Evolutionary conservation across 192 early-diverging fungal species (phyloP).

Genomic region (Phlyctochytrium arcticum): DNA sequence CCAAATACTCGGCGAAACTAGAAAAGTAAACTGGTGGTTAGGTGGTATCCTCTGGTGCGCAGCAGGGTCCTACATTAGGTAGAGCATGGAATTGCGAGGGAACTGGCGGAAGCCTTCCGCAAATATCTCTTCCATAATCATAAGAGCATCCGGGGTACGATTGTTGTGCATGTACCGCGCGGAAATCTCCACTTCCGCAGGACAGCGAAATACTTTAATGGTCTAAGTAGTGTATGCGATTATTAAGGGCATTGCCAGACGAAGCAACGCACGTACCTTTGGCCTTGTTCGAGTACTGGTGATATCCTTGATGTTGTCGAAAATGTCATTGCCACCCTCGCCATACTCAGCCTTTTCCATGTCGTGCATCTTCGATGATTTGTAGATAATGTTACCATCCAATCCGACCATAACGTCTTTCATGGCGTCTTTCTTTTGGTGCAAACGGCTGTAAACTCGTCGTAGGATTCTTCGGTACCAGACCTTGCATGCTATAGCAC

Average conservation of each 20-base stretch:
- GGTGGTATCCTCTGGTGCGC: neutral
- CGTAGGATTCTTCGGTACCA: too few relatives aligned
- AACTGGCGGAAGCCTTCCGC: constrained; percentile 24
- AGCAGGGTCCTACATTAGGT: constrained; percentile 9
- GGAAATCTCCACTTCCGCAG: constrained; percentile 19
- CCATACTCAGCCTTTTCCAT: neutral
- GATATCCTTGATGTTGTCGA: constrained; percentile 2
- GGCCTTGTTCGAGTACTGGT: constrained; percentile 12
- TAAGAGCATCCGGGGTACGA: constrained; percentile 10
- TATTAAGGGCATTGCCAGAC: neutral
- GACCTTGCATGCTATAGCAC: constrained; percentile 10
- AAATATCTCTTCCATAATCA: constrained; percentile 27
- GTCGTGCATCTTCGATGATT: neutral
- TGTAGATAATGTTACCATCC: too few relatives aligned
- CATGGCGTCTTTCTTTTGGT: too few relatives aligned
- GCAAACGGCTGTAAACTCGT: too few relatives aligned
- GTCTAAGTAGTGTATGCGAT: constrained; percentile 4
- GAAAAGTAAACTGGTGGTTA: neutral
- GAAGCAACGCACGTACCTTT: constrained; percentile 13
- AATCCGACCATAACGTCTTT: too few relatives aligned
- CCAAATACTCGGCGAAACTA: constrained; percentile 22
- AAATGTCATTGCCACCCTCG: neutral
- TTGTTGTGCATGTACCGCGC: constrained; percentile 25
- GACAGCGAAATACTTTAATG: constrained; percentile 11
- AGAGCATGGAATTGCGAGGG: constrained; percentile 12